Percentiles rank a stretch among this genome's conserved stretches.
These are phyloP conservation scores for Pyrenochaeta sp. DNA, from an alignment of 2,329 filamentous ascomycete genomes.

Conservation along the genomic window DNA sequence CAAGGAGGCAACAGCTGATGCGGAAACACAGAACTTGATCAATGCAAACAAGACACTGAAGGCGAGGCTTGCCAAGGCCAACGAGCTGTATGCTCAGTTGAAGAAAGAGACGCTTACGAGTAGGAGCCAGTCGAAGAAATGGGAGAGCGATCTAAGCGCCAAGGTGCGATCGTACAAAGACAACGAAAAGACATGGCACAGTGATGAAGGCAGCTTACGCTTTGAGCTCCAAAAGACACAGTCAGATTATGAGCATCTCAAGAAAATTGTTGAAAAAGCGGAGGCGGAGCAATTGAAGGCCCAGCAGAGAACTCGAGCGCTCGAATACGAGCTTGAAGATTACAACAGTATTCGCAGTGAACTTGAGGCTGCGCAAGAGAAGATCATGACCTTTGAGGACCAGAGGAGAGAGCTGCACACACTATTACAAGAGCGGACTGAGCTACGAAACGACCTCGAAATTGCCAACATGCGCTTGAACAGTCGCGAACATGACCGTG, in stretches of 20 bases:
- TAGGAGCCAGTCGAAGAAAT: slow-evolving; percentile 76
- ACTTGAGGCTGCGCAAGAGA: slow-evolving; percentile 43
- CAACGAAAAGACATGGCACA: slow-evolving; percentile 71
- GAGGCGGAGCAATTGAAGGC: slow-evolving; percentile 68
- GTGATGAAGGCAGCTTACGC: slow-evolving; percentile 64
- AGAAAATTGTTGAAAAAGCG: slow-evolving; percentile 69
- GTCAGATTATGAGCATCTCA: slow-evolving; percentile 70
- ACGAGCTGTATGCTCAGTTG: slow-evolving; percentile 72
- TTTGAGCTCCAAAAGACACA: slow-evolving; percentile 65
- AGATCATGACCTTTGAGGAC: slow-evolving; percentile 38
- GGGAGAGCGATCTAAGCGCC: slow-evolving; percentile 73
- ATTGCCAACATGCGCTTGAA: slow-evolving; percentile 66
- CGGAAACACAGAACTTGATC: slow-evolving; percentile 81
- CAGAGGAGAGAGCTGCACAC: slow-evolving; percentile 55
- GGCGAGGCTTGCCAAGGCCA: slow-evolving; percentile 75
- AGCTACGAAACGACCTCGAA: slow-evolving; percentile 66
- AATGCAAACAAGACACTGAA: slow-evolving; percentile 78
- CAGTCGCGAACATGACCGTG: slow-evolving; percentile 59
- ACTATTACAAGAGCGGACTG: slow-evolving; percentile 65
- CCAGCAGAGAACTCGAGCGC: slow-evolving; percentile 63
- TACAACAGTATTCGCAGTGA: slow-evolving; percentile 53
- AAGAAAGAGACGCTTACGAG: slow-evolving; percentile 76
- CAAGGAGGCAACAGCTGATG: slow-evolving; percentile 78
- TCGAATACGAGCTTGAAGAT: slow-evolving; percentile 69
- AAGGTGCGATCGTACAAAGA: slow-evolving; percentile 73